phyloP scores from a whole-genome alignment of 23 red algal genomes.

The Gracilaria domingensis region DNA sequence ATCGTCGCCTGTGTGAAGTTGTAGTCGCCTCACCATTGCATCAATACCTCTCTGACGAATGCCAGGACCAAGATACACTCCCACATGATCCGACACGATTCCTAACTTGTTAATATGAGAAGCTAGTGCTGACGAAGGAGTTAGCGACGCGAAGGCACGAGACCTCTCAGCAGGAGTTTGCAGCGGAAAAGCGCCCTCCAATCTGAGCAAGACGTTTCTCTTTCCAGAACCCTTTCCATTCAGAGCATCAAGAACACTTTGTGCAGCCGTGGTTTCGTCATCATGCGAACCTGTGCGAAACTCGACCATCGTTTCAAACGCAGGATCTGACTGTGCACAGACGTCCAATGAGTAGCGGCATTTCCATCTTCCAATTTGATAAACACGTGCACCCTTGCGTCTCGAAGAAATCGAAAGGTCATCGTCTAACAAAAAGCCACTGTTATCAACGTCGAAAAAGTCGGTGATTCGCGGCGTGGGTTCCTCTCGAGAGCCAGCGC shows the following conservation, averaged over 20 bases:
- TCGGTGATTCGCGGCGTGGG: slow-evolving; percentile 61
- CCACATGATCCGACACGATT: slow-evolving; percentile 51
- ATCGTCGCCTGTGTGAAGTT: slow-evolving; percentile 10
- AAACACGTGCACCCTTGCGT: slow-evolving; percentile 41
- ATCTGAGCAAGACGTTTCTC: slow-evolving; percentile 68
- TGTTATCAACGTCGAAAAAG: slow-evolving; percentile 74
- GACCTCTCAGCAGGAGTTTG: slow-evolving; percentile 7
- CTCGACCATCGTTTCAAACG: slow-evolving; percentile 65
- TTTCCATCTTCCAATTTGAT: slow-evolving; percentile 76
- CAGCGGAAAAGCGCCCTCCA: slow-evolving; percentile 69
- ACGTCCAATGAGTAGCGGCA: slow-evolving; percentile 44
- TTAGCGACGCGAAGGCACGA: slow-evolving; percentile 41
- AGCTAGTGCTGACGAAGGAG: slow-evolving; percentile 56
- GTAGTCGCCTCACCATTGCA: slow-evolving; percentile 57
- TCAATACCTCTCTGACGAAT: slow-evolving; percentile 44
- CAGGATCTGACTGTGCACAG: slow-evolving; percentile 62
- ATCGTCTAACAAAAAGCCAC: slow-evolving; percentile 24
- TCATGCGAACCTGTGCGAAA: slow-evolving; percentile 44
- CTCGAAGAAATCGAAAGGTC: neutral
- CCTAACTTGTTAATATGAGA: slow-evolving; percentile 54
- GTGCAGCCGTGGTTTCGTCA: slow-evolving; percentile 33
- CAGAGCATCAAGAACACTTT: slow-evolving; percentile 48
- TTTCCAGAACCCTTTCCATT: slow-evolving; percentile 41
- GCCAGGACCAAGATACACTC: slow-evolving; percentile 69
- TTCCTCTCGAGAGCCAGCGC: slow-evolving; percentile 49